A percentile compares a stretch with the other conserved stretches of the same genome.
These are phyloP conservation scores for Nannizziopsis barbatae DNA, from an alignment of 2,329 filamentous ascomycete species.

Conservation along the genomic window DNA sequence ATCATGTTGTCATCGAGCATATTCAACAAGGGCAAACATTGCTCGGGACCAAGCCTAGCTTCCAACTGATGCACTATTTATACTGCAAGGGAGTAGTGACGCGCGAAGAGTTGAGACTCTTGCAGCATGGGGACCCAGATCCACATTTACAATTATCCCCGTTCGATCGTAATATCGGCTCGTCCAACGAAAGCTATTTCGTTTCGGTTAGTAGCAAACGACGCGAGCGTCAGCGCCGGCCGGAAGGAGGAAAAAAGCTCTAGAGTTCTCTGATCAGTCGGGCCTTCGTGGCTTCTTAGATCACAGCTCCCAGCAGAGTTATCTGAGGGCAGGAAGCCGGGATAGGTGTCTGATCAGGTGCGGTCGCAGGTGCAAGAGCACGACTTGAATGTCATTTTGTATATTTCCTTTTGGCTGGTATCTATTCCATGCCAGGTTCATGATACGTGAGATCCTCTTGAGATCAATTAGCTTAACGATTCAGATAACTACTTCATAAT, in stretches of 20 bases:
- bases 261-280: not conserved
- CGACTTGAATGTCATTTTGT: no score
- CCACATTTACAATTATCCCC: conserved; percentile 22
- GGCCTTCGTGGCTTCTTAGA: not conserved
- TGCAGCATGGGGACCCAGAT: conserved; percentile 23
- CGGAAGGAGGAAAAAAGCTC: conserved; percentile 22
- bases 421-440: no score
- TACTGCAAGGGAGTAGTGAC: conserved; percentile 34
- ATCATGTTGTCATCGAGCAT: conserved; percentile 33
- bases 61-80: conserved; percentile 37
- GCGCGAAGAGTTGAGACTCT: conserved; percentile 34
- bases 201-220: conserved; percentile 28
- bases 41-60: conserved; percentile 32
- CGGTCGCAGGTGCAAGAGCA: no score
- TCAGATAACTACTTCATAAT: no score
- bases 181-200: conserved; percentile 28
- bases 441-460: no score
- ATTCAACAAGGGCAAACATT: conserved; percentile 33
- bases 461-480: no score
- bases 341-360: no score
- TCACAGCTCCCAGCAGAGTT: no score
- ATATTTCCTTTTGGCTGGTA: no score
- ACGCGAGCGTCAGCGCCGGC: conserved; percentile 26
- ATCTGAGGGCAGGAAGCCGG: no score
- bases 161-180: conserved; percentile 29